phyloP scores from a whole-genome alignment of 2,329 filamentous ascomycete species.

The Fonsecaea monophora region DNA sequence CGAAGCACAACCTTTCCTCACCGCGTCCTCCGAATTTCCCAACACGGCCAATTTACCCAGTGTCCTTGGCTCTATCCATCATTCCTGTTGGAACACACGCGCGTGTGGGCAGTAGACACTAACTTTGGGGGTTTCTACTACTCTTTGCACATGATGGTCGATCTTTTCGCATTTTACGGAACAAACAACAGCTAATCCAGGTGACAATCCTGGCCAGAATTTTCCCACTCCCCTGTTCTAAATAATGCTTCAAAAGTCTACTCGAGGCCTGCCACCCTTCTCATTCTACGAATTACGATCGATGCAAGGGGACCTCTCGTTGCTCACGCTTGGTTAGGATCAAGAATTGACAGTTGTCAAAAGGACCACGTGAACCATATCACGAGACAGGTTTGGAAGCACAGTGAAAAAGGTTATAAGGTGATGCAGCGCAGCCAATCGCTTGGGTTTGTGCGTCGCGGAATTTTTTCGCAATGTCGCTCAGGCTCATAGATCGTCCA shows the following conservation, averaged over 20 bases:
- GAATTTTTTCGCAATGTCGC: not conserved
- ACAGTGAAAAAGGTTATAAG: not conserved
- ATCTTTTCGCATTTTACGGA: not conserved
- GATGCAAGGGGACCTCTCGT: not conserved
- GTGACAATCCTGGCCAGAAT: not conserved
- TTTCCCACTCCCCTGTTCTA: not conserved
- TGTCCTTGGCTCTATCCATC: not conserved
- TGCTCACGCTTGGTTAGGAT: not conserved
- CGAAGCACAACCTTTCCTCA: not conserved
- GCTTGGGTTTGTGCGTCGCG: not conserved
- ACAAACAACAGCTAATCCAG: not conserved
- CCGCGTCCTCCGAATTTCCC: not conserved
- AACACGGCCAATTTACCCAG: not conserved
- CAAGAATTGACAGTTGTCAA: conserved; percentile 3
- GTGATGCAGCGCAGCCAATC: not conserved
- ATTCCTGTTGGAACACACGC: not conserved
- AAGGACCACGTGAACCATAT: not conserved
- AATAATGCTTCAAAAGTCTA: not conserved
- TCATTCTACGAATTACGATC: not conserved
- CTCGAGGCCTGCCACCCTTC: not conserved
- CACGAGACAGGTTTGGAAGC: conserved; percentile 5
- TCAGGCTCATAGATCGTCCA: not conserved
- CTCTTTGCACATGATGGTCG: not conserved
- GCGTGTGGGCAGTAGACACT: not conserved
- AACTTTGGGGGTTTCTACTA: not conserved